Base-by-base conservation (phyloP, 371 early-diverging fungal genomes). In the Neoconidiobolus thromboides region DNA sequence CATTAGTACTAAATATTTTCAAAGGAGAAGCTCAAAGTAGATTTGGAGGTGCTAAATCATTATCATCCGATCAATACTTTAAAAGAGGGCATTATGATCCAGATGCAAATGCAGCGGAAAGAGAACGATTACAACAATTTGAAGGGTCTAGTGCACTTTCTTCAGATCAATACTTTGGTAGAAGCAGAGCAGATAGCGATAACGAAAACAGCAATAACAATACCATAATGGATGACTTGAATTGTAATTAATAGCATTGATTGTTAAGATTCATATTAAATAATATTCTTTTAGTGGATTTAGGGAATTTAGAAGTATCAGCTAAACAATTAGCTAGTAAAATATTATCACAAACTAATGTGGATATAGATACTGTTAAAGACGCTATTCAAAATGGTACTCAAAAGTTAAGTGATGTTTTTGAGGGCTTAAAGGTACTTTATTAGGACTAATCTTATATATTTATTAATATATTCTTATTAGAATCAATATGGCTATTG, bases 61-160 rank as follows among this genome's bases (percentile, higher is more conserved):
- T 93, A 56, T 87, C 87, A 1, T 84, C 88, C 2, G 92, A 91
- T 61, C 87, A 89, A 70, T 93, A 80, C 71, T 93, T 93, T 79
- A 85, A 82, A 6, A 79, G 92, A 43, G 80, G 82, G 52, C 71
- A 72, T 38, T 86, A 83, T 56, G 80, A 81, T 65, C 76, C 76
- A 43, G 70, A 74, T 9, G 67, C 76, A 2, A 76, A 82, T 26
- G 73, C 81, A 9, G 85, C 83, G 58, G 77, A 83, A 15, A 69
- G 74, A 41, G 68, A 61, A 5, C 79, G 85, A 3, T 73, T 92
- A 3, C 72, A 74, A 43, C 72, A 83, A 62, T 89, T 92, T 67
- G 67, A 76, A 42, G 83, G 82, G 43, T 80, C 84, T 1, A 73
- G 71, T 3, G 76, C 87, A 2, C 89, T 92, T 60, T 87, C 87